A percentile compares a stretch with the other conserved stretches of the same genome.
These are phyloP conservation scores for Phytophthora pini DNA, from an alignment of 352 stramenopile genomes.

Conservation along the genomic window DNA sequence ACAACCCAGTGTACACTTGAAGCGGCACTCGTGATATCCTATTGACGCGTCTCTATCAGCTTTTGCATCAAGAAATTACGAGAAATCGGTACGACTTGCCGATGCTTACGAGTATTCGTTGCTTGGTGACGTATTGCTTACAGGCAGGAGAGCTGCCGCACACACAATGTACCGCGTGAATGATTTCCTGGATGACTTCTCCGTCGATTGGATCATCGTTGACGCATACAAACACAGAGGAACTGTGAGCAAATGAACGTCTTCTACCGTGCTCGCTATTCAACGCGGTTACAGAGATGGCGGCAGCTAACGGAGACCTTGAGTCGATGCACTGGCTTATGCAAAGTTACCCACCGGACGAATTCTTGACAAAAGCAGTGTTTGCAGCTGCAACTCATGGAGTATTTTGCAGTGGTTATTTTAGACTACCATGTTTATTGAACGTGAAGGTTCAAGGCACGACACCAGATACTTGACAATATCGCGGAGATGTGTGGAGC, in stretches of 20 bases:
- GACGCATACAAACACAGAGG: conserved; percentile 18
- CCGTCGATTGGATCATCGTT: conserved; percentile 15
- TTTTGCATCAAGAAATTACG: too few relatives aligned
- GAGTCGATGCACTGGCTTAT: conserved; percentile 18
- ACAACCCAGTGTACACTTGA: conserved; percentile 14
- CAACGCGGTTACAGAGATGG: conserved; percentile 18
- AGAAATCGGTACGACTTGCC: too few relatives aligned
- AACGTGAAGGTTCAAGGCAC: too few relatives aligned
- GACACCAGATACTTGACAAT: too few relatives aligned
- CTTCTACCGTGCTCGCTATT: conserved; percentile 32
- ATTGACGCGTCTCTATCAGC: too few relatives aligned
- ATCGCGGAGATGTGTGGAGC: conserved; percentile 22
- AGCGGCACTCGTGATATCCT: too few relatives aligned
- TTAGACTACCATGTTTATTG: conserved; percentile 6
- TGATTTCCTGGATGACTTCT: conserved; percentile 17
- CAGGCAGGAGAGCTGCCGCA: too few relatives aligned
- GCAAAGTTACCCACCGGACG: conserved; percentile 22
- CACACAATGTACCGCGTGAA: too few relatives aligned
- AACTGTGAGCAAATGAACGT: conserved; percentile 13
- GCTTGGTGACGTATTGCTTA: too few relatives aligned
- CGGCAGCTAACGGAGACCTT: conserved; percentile 18
- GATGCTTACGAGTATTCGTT: too few relatives aligned
- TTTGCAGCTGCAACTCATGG: conserved; percentile 15
- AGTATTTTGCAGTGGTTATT: conserved; percentile 19
- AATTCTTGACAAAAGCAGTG: conserved; percentile 32